phyloP scores from a whole-genome alignment of 805 yeast species.

The Candida methanosorbosa region DNA sequence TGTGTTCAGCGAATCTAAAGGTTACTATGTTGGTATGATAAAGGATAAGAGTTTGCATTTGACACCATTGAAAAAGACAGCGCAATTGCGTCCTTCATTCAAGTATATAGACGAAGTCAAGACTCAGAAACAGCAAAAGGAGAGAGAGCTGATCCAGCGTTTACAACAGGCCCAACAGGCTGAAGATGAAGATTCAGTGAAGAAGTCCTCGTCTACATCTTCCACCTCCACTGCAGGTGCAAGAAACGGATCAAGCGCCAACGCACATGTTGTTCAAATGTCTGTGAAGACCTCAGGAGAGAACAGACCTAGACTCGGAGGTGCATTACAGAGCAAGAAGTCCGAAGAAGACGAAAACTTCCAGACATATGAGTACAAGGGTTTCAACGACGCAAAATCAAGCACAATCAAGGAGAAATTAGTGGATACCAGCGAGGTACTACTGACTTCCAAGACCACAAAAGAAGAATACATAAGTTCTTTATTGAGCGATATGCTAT shows the following conservation, averaged over 20 bases:
- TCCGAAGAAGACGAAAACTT: conserved; percentile 53
- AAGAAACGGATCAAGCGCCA: too few species aligned
- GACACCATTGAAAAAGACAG: conserved; percentile 54
- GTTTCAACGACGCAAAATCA: conserved; percentile 25
- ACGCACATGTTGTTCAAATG: conserved; percentile 65
- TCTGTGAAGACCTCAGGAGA: conserved; percentile 57
- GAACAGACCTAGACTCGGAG: conserved; percentile 52
- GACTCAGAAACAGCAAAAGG: conserved; percentile 27
- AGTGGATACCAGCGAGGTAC: conserved; percentile 9
- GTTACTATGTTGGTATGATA: conserved; percentile 36
- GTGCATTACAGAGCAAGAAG: conserved; percentile 61
- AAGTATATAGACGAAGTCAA: conserved; percentile 57
- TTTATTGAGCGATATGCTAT: too few species aligned
- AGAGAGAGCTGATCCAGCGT: conserved; percentile 29
- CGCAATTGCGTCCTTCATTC: conserved; percentile 78
- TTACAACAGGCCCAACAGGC: conserved; percentile 26
- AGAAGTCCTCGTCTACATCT: conserved; percentile 1
- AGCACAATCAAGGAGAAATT: conserved; percentile 16
- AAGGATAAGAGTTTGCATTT: conserved; percentile 47
- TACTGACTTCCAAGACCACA: not conserved
- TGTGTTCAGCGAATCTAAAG: conserved; percentile 47
- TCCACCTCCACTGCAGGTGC: conserved; percentile 6
- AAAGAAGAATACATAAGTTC: not conserved
- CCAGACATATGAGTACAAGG: conserved; percentile 35
- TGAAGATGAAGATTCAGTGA: conserved; percentile 17